Percentiles rank a stretch among this genome's conserved stretches.
Conservation (phyloP, 768 basidiomycete species). For the Amanita inopinata region DNA sequence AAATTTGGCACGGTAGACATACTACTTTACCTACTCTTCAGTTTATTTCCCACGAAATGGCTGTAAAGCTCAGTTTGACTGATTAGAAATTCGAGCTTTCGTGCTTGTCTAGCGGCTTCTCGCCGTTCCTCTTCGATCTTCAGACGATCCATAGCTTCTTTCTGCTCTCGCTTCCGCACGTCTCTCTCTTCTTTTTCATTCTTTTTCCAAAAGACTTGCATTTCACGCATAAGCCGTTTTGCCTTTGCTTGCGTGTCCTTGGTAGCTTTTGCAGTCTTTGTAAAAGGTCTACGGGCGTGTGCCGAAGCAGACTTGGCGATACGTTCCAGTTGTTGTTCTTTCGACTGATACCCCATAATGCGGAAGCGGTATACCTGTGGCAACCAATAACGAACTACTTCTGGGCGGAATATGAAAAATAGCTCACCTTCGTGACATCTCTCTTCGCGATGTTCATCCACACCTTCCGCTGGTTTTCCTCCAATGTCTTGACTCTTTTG, state of each 20-base stretch:
- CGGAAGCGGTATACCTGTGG: conserved; percentile 75
- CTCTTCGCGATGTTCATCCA: conserved; percentile 84
- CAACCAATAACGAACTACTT: conserved; percentile 5
- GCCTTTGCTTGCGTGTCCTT: conserved; percentile 83
- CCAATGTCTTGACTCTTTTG: conserved; percentile 67
- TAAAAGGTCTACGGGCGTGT: conserved; percentile 70
- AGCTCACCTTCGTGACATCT: conserved; percentile 71
- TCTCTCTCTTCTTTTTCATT: conserved; percentile 96
- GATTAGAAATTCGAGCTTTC: conserved; percentile 97
- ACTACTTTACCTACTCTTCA: conserved; percentile 55
- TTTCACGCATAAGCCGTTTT: conserved; percentile 87
- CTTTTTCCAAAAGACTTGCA: conserved; percentile 96
- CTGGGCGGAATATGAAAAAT: not conserved
- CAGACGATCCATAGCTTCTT: conserved; percentile 82
- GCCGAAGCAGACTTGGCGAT: conserved; percentile 65
- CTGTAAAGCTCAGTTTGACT: conserved; percentile 98
- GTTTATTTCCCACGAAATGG: conserved; percentile 97
- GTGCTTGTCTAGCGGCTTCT: conserved; percentile 86
- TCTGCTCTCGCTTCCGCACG: conserved; percentile 86
- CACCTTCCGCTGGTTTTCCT: conserved; percentile 80
- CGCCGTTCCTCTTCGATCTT: conserved; percentile 88
- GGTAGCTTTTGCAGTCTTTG: conserved; percentile 61
- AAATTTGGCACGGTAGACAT: conserved; percentile 9
- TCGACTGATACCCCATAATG: conserved; percentile 51
- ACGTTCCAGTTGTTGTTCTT: conserved; percentile 64